phyloP scores from a whole-genome alignment of 768 basidiomycete genomes.

The Mycena metata region DNA sequence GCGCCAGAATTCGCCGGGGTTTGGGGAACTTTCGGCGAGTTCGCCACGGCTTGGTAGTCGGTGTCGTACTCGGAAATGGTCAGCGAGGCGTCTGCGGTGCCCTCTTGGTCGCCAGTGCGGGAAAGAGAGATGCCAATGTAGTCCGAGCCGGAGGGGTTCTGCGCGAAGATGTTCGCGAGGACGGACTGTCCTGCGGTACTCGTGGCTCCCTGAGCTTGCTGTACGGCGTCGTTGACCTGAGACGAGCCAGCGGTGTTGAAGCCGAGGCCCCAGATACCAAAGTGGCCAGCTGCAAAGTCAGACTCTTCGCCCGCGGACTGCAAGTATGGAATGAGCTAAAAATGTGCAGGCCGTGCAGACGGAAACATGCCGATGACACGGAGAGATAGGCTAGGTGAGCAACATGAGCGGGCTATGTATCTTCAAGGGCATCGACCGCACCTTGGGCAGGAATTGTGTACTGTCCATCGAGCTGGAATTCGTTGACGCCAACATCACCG shows the following conservation, averaged over 20 bases:
- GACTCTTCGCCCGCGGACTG: conserved; percentile 3
- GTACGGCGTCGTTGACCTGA: conserved; percentile 7
- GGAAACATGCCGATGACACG: background rate
- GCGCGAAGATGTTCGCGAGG: conserved; percentile 15
- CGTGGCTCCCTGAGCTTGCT: background rate
- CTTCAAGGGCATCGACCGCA: background rate
- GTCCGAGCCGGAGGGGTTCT: background rate
- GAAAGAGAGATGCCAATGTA: conserved; percentile 8
- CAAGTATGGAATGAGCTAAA: too few relatives aligned
- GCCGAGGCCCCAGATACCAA: conserved; percentile 16
- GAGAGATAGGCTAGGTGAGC: background rate
- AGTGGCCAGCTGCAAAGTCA: conserved; percentile 4
- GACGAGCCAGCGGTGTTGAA: conserved; percentile 9
- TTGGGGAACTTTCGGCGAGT: conserved; percentile 4
- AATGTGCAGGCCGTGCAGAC: too few relatives aligned
- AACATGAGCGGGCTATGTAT: too few relatives aligned
- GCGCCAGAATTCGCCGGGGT: background rate
- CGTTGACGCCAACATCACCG: conserved; percentile 6
- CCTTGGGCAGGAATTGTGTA: background rate
- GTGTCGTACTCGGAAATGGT: conserved; percentile 4
- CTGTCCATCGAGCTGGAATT: conserved; percentile 1
- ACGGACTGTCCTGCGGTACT: conserved; percentile 4
- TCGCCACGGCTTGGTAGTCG: background rate
- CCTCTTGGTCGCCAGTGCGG: conserved; percentile 12
- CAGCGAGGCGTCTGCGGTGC: conserved; percentile 15